Base-by-base conservation (phyloP, 2,329 filamentous ascomycete genomes). In the Pezicula radicicola region DNA sequence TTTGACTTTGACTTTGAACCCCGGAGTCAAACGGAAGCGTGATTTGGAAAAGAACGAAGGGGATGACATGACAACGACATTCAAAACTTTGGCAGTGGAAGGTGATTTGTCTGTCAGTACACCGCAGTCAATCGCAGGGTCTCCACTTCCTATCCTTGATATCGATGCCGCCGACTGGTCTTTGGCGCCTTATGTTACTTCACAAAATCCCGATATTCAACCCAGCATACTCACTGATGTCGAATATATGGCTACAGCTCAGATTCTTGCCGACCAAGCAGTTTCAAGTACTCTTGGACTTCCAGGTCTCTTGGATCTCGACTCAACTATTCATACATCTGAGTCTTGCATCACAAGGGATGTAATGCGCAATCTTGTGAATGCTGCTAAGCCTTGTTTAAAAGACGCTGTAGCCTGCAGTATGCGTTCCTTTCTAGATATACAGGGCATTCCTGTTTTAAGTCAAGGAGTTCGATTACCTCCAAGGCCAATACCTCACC, bases 221-320 rank as follows among this genome's bases (percentile, higher is more conserved):
- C 57, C 57, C 10, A 63, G 49, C 47, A 56, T 50, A 12, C 54
- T 67, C 15, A 69, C 74, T 1, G 82, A 85, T 50, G 77, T 83
- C 3, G 84, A 88, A 39, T 75, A 81, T 53, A 81, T 90, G 33
- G 80, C 82, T 48, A 76, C 87, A 25, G 86, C 85, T 0, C 87
- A 90, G 60, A 79, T 89, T 36, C 69, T 90, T n/a, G 85, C 84
- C 2, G 85, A 89, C 54, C 87, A 91, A 63, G 79, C 85, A 19
- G 76, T 81, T 2, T 80, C 76, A 9, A 79, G 83, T 4, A 74
- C 69, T 1, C 55, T 69, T 25, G 68, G 70, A 43, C 19, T 65
- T 18, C 56, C 59, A 40, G 51, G 50, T 8, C 30, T 54, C 42
- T 36, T 46, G 18, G 27, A n/a, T 13, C 27, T 12, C 27, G 42